Percentiles rank a stretch among this genome's conserved stretches.
phyloP scores from a whole-genome alignment of 192 early-diverging fungal species.

The Coemansia sp. region DNA sequence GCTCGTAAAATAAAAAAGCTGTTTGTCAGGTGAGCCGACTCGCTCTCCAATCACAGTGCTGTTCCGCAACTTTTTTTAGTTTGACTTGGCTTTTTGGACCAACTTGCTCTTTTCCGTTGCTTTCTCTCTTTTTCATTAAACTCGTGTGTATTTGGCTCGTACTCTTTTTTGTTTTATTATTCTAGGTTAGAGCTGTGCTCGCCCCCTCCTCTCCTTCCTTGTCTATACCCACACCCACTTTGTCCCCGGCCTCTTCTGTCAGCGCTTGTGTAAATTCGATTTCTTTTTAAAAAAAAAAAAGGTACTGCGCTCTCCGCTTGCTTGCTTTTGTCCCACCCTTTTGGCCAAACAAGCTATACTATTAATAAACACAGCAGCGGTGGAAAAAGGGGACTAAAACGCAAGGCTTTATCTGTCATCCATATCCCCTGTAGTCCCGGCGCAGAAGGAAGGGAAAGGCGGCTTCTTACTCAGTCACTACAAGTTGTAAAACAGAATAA shows the following conservation, averaged over 20 bases:
- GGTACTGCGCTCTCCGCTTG: neutral
- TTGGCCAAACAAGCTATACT: neutral
- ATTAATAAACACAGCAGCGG: neutral
- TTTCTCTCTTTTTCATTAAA: too few species aligned
- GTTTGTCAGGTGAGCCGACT: too few species aligned
- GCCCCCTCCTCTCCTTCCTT: neutral
- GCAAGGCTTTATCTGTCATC: neutral
- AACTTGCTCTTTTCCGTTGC: too few species aligned
- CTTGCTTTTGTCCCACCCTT: too few species aligned
- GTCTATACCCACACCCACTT: too few species aligned
- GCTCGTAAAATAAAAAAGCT: too few species aligned
- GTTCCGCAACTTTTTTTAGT: too few species aligned
- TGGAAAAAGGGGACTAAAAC: neutral
- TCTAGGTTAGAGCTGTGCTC: neutral
- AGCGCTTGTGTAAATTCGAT: slow-evolving; percentile 1
- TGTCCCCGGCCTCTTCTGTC: neutral
- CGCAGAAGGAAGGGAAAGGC: slow-evolving; percentile 8
- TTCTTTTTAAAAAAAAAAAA: too few species aligned
- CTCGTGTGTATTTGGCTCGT: too few species aligned
- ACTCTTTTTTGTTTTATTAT: neutral
- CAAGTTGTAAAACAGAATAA: neutral
- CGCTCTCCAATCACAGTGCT: too few species aligned
- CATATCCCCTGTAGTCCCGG: neutral
- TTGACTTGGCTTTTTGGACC: too few species aligned
- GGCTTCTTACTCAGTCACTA: too few species aligned